Evolutionary conservation across 768 basidiomycete genomes (phyloP), one percentile per base, ranked within the genome.

Genomic region (Trametes maxima): DNA sequence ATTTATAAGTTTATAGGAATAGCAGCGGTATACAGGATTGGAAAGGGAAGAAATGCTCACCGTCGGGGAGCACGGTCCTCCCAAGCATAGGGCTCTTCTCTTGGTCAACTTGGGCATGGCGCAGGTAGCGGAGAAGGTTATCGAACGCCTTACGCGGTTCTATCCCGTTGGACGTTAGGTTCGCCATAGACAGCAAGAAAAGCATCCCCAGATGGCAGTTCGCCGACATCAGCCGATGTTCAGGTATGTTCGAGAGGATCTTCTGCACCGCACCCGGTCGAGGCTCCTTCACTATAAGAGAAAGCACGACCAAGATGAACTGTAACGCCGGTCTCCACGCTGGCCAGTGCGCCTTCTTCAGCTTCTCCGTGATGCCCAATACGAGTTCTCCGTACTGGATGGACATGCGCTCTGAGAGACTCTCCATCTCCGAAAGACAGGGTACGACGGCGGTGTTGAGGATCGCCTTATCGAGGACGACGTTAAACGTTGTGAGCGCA

Each of bases 371-470:
- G 16, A 42, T 25, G 3, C 44, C 35, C 4, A 52, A 36, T 0
- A 60, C 19, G 16, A 60, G 59, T 16, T 47, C 52, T 1, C 16
- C 59, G 43, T 60, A 60, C 43, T 52, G 51, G 35, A 54, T 22
- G 17, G 51, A 53, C 59, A 60, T 60, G 22, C 51, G 43, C 45
- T 36, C 59, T 2, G 59, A 47, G 44, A 60, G 59, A 11, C 51
- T 21, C 45, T 47, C 43, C 51, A 60, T 54, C 25, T 45, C 51
- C 11, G 51, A 53, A 1, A 60, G 51, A 11, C 44, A 60, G 16
- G 51, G 59, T 8, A 60, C 22, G 16, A 60, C 33, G 7, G 59
- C 44, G 2, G 51, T 25, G 45, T 21, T 60, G n/a, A 60, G 52
- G 17, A 54, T 17, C 14, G 51, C 12, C 33, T 53, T 51, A 52